phyloP scores from a whole-genome alignment of 305 asterid genomes.

The Fraxinus dipetala region DNA sequence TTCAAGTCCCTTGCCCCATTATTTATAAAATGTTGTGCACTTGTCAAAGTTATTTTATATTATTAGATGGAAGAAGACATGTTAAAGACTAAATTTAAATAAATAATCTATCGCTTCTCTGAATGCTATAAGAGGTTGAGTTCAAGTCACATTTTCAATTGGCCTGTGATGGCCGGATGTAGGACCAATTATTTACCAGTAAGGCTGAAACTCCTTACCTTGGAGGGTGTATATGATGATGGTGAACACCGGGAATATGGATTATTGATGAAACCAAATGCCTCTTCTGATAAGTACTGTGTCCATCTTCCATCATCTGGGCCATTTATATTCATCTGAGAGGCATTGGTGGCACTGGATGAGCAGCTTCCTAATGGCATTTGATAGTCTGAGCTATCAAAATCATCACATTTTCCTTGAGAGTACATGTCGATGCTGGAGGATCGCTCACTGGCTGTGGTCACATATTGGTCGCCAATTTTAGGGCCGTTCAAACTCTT shows the following conservation, averaged over 20 bases:
- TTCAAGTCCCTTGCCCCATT: not conserved
- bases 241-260: constrained; percentile 29
- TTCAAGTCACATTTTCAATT: not conserved
- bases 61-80: not conserved
- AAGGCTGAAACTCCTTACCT: constrained; percentile 25
- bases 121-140: not conserved
- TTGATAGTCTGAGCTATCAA: constrained; percentile 36
- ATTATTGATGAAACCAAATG: constrained; percentile 37
- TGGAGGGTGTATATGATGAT: constrained; percentile 43
- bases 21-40: not conserved
- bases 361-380: constrained; percentile 27
- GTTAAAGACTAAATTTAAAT: not conserved
- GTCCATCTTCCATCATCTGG: constrained; percentile 48
- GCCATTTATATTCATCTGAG: constrained; percentile 23
- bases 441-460: constrained; percentile 47
- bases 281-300: constrained; percentile 60
- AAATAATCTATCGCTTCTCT: not conserved
- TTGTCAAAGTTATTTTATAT: too few species aligned
- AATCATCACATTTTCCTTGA: constrained; percentile 40
- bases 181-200: not conserved
- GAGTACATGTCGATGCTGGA: constrained; percentile 53
- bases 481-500: constrained; percentile 74
- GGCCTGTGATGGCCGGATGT: not conserved
- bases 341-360: constrained; percentile 19
- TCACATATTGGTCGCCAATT: constrained; percentile 50